phyloP scores from a whole-genome alignment of 129 eudicot species.

The Flaveria linearis region DNA sequence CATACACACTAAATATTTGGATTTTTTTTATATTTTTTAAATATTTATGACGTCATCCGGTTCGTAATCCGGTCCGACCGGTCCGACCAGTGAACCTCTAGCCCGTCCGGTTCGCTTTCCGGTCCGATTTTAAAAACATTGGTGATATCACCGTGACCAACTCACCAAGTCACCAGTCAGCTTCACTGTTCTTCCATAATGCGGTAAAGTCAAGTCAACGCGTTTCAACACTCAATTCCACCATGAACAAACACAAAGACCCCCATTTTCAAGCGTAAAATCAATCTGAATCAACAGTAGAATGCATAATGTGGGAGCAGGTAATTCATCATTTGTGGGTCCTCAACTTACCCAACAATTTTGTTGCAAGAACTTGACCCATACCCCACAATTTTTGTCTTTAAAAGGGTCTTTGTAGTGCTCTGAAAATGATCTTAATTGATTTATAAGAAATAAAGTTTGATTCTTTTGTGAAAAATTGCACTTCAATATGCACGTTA shows the following conservation, averaged over 20 bases:
- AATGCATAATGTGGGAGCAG: constrained; percentile 15
- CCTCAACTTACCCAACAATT: constrained; percentile 18
- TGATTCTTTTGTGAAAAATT: no score
- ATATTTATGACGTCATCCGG: no score
- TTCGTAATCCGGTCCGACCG: no score
- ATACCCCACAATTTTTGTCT: background rate
- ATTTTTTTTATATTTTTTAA: no score
- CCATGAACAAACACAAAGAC: background rate
- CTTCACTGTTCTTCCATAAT: constrained; percentile 8
- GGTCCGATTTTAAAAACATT: no score
- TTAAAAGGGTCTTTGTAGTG: background rate
- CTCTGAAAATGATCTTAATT: background rate
- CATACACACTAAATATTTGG: no score
- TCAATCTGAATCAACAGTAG: background rate
- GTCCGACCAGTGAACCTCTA: no score
- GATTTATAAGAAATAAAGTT: background rate
- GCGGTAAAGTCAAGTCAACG: constrained; percentile 28
- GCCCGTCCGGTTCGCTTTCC: no score
- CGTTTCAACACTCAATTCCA: constrained; percentile 11
- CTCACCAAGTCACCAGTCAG: background rate
- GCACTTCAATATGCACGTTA: no score
- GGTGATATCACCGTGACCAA: background rate
- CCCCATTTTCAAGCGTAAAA: no score
- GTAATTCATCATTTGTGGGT: constrained; percentile 16
- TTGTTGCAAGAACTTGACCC: background rate